phyloP scores from a whole-genome alignment of 208 protist genomes.

The Trypanosomatidae sp. region DNA sequence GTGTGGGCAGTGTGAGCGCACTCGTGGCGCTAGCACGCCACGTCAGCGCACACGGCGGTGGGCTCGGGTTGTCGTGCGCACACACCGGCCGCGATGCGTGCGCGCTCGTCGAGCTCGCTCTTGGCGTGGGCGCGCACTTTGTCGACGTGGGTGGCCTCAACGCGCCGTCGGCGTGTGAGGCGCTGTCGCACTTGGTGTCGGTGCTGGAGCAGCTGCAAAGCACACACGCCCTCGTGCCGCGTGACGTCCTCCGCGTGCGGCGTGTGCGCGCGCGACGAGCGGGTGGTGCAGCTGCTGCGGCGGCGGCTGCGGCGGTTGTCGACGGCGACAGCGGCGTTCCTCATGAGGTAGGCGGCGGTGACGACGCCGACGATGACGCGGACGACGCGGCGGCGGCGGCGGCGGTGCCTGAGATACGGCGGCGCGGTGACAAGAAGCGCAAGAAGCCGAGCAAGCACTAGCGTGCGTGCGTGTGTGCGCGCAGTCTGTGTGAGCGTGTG shows the following conservation, averaged over 20 bases:
- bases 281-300: too few relatives aligned
- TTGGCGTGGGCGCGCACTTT: slow-evolving; percentile 14
- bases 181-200: slow-evolving; percentile 10
- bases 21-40: not conserved
- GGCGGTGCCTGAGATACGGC: slow-evolving; percentile 50
- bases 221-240: too few relatives aligned
- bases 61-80: not conserved
- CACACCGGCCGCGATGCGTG: slow-evolving; percentile 1
- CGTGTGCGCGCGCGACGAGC: too few relatives aligned
- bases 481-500: too few relatives aligned
- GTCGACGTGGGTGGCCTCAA: slow-evolving; percentile 11
- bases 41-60: not conserved
- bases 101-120: slow-evolving; percentile 8
- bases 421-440: slow-evolving; percentile 62
- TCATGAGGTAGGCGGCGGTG: slow-evolving; percentile 2
- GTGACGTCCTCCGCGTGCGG: too few relatives aligned
- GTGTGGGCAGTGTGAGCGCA: slow-evolving; percentile 1
- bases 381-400: too few relatives aligned
- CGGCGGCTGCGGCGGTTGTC: not conserved
- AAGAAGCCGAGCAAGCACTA: too few relatives aligned
- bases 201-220: too few relatives aligned
- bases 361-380: too few relatives aligned
- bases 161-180: slow-evolving; percentile 7
- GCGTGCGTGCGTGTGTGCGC: too few relatives aligned
- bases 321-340: not conserved